Conservation (phyloP, 2,329 filamentous ascomycete genomes). For the Penicillium corylophilum region DNA sequence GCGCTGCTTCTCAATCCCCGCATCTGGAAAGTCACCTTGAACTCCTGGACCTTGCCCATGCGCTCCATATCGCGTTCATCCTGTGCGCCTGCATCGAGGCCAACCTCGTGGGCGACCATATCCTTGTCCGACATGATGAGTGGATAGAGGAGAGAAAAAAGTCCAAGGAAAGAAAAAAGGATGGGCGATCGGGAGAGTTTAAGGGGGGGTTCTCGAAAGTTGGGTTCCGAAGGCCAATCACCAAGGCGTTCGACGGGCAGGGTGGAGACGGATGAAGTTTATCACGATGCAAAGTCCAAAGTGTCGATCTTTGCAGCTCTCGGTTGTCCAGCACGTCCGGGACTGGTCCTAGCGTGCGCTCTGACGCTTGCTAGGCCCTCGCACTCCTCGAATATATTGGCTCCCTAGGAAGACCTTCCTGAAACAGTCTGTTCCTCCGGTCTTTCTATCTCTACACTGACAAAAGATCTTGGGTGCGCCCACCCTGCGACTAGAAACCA, state of each 20-base stretch:
- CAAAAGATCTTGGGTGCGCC: background rate
- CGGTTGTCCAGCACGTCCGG: too few species aligned
- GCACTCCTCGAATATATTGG: background rate
- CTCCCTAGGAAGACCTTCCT: background rate
- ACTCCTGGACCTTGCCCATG: slow-evolving; percentile 52
- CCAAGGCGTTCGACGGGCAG: too few species aligned
- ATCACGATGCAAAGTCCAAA: background rate
- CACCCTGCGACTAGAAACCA: background rate
- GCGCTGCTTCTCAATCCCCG: background rate
- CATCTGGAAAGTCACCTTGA: slow-evolving; percentile 34
- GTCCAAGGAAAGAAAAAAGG: background rate
- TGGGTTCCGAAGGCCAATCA: background rate
- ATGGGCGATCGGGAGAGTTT: background rate
- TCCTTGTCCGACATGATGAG: slow-evolving; percentile 18
- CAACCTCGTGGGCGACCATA: slow-evolving; percentile 16
- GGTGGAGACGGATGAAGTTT: background rate
- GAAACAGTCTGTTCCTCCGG: background rate
- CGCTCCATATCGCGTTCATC: slow-evolving; percentile 47
- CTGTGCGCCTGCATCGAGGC: slow-evolving; percentile 15
- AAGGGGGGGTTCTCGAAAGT: background rate
- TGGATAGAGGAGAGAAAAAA: background rate
- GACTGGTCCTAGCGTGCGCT: background rate
- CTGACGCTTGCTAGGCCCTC: background rate
- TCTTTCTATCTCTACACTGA: background rate
- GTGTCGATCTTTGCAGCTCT: background rate